Percentiles rank a stretch among this genome's conserved stretches.
Conservation (phyloP, 2,329 filamentous ascomycete species). For the Orbilia quercus region DNA sequence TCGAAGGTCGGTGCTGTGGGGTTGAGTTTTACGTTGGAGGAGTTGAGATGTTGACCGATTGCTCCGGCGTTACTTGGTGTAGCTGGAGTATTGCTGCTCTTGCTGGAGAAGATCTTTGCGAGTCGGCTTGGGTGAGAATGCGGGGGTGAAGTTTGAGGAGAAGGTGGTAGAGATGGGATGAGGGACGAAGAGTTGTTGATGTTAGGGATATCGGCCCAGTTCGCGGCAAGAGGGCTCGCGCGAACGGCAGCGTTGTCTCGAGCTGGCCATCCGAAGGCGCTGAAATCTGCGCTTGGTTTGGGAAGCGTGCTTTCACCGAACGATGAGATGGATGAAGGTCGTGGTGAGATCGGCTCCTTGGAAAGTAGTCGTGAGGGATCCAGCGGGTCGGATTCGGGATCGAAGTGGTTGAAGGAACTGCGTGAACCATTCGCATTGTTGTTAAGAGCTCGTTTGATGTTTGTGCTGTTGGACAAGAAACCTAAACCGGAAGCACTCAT, state of each 20-base stretch:
- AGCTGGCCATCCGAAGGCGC: conserved; percentile 59
- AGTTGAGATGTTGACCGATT: conserved; percentile 65
- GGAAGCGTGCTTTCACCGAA: conserved; percentile 59
- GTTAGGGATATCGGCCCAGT: conserved; percentile 58
- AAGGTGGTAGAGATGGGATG: conserved; percentile 55
- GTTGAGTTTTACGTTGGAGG: conserved; percentile 72
- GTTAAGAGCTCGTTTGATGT: conserved; percentile 53
- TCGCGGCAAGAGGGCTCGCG: conserved; percentile 55
- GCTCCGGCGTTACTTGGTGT: conserved; percentile 14
- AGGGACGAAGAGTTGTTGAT: conserved; percentile 38
- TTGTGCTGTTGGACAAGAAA: conserved; percentile 62
- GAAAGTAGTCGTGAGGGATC: conserved; percentile 59
- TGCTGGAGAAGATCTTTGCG: conserved; percentile 50
- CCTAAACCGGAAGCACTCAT: conserved; percentile 62
- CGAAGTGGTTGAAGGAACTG: conserved; percentile 66
- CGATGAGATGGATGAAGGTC: conserved; percentile 59
- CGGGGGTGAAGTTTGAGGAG: conserved; percentile 55
- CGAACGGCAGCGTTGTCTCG: conserved; percentile 36
- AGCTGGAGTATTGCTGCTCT: conserved; percentile 60
- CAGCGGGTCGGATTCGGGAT: conserved; percentile 59
- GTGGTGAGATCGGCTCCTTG: conserved; percentile 58
- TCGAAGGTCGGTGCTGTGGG: conserved; percentile 85
- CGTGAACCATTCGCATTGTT: conserved; percentile 57
- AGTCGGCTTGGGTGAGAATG: conserved; percentile 46
- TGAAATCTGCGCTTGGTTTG: conserved; percentile 59